These are phyloP conservation scores for Tribonema minus DNA, from an alignment of 108 stramenopile genomes.

Conservation along the genomic window DNA sequence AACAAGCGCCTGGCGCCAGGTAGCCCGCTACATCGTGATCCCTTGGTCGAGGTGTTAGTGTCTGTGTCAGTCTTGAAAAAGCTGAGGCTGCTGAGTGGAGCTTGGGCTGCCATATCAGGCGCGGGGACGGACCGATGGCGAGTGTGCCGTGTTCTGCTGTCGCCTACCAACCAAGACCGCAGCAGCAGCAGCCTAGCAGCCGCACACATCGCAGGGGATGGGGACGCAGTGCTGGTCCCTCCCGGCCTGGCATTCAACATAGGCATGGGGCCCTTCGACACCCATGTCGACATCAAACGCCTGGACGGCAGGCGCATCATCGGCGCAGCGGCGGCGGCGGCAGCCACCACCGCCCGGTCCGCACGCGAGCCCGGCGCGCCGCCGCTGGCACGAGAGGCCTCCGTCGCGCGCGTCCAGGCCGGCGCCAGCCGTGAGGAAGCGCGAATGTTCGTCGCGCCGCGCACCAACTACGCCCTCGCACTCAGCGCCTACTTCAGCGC, in stretches of 20 bases:
- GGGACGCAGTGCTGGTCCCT: constrained; percentile 21
- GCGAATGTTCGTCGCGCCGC: background rate
- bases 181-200: too few relatives aligned
- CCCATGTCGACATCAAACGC: constrained; percentile 2
- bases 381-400: constrained; percentile 15
- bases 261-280: constrained; percentile 11
- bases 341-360: background rate
- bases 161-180: too few relatives aligned
- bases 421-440: background rate
- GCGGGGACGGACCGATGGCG: too few relatives aligned
- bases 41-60: too few relatives aligned
- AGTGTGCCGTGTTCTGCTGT: too few relatives aligned
- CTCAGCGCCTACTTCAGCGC: constrained; percentile 30
- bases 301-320: background rate
- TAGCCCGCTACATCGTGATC: too few relatives aligned
- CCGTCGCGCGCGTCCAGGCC: constrained; percentile 12
- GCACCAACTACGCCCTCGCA: constrained; percentile 26
- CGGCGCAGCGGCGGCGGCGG: background rate
- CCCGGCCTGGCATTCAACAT: constrained; percentile 19
- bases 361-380: background rate
- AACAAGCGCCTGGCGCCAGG: too few relatives aligned
- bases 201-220: too few relatives aligned
- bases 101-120: too few relatives aligned
- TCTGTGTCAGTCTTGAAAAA: too few relatives aligned
- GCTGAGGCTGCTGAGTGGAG: too few relatives aligned